A percentile compares a stretch with the other conserved stretches of the same genome.
Evolutionary conservation across 179 eudicot species (phyloP).

Genomic region (Pouteria campechiana): DNA sequence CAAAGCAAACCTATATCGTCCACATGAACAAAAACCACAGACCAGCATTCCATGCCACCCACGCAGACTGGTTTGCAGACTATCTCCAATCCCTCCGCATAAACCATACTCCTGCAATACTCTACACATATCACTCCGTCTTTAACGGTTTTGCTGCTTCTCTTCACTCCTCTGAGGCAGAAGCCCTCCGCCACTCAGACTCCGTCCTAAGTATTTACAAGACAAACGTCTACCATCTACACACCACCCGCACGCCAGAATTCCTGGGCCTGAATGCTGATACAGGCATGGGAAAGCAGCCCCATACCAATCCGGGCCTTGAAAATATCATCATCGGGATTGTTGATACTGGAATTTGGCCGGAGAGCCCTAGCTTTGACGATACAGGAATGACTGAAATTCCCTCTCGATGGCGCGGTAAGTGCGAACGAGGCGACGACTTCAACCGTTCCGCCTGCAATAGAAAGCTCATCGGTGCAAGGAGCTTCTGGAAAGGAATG

Average conservation of each 20-base stretch:
- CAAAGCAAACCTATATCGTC: conserved; percentile 54
- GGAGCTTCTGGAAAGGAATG: conserved; percentile 24
- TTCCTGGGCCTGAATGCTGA: conserved; percentile 36
- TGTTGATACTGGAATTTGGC: conserved; percentile 65
- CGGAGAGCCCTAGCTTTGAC: conserved; percentile 45
- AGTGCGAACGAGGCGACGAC: conserved; percentile 38
- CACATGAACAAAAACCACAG: conserved; percentile 38
- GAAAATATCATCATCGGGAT: conserved; percentile 51
- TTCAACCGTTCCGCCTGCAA: conserved; percentile 40
- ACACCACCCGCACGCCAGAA: conserved; percentile 44
- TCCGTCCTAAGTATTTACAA: conserved; percentile 52
- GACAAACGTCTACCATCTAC: conserved; percentile 43
- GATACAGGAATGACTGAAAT: conserved; percentile 45
- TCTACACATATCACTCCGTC: conserved; percentile 53
- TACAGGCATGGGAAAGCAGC: conserved; percentile 18
- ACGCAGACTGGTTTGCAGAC: conserved; percentile 49
- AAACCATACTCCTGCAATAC: conserved; percentile 20
- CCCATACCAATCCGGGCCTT: conserved; percentile 47
- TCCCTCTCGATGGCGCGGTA: conserved; percentile 47
- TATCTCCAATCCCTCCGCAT: conserved; percentile 34
- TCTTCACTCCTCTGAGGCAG: conserved; percentile 22
- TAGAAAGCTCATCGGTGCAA: conserved; percentile 53
- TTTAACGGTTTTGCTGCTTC: conserved; percentile 72
- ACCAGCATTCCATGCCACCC: conserved; percentile 39
- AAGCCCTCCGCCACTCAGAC: conserved; percentile 21